Conservation (phyloP, 805 yeast species). For the Metschnikowia anglica region DNA sequence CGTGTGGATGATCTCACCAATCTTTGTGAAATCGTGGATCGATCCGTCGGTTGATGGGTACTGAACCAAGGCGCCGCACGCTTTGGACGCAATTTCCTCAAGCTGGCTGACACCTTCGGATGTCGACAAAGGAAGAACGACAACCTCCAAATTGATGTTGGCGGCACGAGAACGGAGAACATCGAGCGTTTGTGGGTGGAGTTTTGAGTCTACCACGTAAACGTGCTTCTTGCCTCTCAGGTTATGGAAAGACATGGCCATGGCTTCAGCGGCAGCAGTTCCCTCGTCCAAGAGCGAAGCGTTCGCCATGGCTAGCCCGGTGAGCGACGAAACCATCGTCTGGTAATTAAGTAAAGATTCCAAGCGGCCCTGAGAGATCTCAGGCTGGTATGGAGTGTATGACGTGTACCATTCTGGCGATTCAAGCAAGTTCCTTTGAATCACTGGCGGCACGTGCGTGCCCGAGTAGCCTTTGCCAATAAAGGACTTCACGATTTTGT, state of each 20-base stretch:
- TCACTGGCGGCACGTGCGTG: conserved; percentile 85
- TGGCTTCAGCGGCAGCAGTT: conserved; percentile 96
- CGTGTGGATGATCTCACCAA: conserved; percentile 66
- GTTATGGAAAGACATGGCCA: conserved; percentile 75
- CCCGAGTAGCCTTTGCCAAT: conserved; percentile 96
- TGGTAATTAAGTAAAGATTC: conserved; percentile 89
- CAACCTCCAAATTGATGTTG: conserved; percentile 66
- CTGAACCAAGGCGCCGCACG: conserved; percentile 84
- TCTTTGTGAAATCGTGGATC: conserved; percentile 43
- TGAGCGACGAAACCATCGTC: conserved; percentile 84
- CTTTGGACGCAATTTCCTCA: conserved; percentile 28
- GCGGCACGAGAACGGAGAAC: conserved; percentile 79
- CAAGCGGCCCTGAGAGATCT: conserved; percentile 93
- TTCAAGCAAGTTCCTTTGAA: conserved; percentile 88
- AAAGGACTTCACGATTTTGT: conserved; percentile 67
- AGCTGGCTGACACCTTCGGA: conserved; percentile 31
- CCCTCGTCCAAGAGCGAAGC: conserved; percentile 96
- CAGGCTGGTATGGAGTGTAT: conserved; percentile 98
- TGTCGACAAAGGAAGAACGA: conserved; percentile 54
- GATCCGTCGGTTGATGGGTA: conserved; percentile 89
- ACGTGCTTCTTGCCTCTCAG: conserved; percentile 63
- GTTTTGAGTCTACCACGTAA: conserved; percentile 70
- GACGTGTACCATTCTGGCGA: conserved; percentile 99
- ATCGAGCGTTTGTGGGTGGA: conserved; percentile 83
- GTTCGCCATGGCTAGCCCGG: conserved; percentile 93